These are phyloP conservation scores for Globisporangium abappressorium DNA, from an alignment of 352 stramenopile genomes.

Conservation along the genomic window DNA sequence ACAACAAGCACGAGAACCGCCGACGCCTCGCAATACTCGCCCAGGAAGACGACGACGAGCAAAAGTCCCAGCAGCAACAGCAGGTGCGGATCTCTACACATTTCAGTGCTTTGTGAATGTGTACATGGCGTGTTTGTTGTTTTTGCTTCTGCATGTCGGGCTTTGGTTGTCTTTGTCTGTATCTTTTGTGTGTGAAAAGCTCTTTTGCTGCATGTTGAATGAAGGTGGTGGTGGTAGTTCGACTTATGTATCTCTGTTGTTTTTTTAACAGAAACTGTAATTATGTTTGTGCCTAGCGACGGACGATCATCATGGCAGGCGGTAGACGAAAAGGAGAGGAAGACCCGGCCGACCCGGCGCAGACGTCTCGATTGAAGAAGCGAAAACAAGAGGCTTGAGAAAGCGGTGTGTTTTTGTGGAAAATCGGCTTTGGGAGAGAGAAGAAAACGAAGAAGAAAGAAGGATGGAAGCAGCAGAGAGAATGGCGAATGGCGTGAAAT, in stretches of 20 bases:
- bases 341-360: slow-evolving; percentile 34
- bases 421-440: background rate
- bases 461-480: slow-evolving; percentile 18
- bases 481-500: slow-evolving; percentile 8
- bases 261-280: slow-evolving; percentile 92
- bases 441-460: background rate
- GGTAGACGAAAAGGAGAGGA: slow-evolving; percentile 71
- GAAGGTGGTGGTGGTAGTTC: slow-evolving; percentile 46
- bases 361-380: slow-evolving; percentile 61
- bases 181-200: slow-evolving; percentile 19
- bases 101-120: background rate
- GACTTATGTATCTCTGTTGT: slow-evolving; percentile 87
- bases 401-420: background rate
- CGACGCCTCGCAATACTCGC: slow-evolving; percentile 77
- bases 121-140: slow-evolving; percentile 17
- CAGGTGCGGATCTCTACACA: slow-evolving; percentile 34
- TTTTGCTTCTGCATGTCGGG: slow-evolving; percentile 25
- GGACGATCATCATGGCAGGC: slow-evolving; percentile 47
- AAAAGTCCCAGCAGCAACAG: slow-evolving; percentile 43
- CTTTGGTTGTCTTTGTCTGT: slow-evolving; percentile 11
- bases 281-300: slow-evolving; percentile 89
- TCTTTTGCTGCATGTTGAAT: slow-evolving; percentile 35
- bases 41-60: slow-evolving; percentile 78
- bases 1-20: slow-evolving; percentile 84
- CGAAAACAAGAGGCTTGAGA: slow-evolving; percentile 67